Percentiles rank a stretch among this genome's conserved stretches.
Conservation (phyloP, 177 flowering plant genomes). For the Vitis hybrid region DNA sequence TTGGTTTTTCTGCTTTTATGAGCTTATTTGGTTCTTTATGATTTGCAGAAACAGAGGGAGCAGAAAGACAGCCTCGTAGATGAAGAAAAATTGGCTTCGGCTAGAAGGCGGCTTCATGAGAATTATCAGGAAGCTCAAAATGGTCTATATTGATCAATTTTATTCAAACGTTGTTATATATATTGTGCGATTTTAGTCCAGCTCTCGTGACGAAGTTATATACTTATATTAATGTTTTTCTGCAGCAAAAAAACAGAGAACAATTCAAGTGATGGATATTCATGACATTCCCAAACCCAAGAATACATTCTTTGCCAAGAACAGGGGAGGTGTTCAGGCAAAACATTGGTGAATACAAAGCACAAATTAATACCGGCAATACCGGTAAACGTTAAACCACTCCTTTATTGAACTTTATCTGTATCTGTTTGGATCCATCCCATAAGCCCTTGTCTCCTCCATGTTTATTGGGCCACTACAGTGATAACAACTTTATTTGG, state of each 20-base stretch:
- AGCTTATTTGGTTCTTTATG: slow-evolving; percentile 12
- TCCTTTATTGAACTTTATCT: too few species aligned
- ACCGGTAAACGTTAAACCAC: too few species aligned
- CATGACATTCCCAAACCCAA: slow-evolving; percentile 95
- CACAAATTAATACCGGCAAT: too few species aligned
- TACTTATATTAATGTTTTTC: slow-evolving; percentile 1
- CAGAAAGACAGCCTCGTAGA: slow-evolving; percentile 38
- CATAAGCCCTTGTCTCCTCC: too few species aligned
- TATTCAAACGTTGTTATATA: too few species aligned
- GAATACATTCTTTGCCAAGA: slow-evolving; percentile 74
- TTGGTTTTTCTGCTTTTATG: not conserved
- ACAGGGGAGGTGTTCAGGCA: slow-evolving; percentile 71
- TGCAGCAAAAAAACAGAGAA: slow-evolving; percentile 97
- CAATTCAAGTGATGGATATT: slow-evolving; percentile 93
- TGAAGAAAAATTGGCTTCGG: slow-evolving; percentile 76
- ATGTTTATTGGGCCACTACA: too few species aligned
- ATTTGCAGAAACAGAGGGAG: slow-evolving; percentile 64
- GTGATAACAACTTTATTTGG: too few species aligned
- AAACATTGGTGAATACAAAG: slow-evolving; percentile 64
- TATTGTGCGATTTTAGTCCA: too few species aligned
- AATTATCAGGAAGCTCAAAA: slow-evolving; percentile 94
- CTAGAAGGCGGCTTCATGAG: slow-evolving; percentile 87
- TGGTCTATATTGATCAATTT: slow-evolving; percentile 41
- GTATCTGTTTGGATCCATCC: too few species aligned
- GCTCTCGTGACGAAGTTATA: too few species aligned